Evolutionary conservation across 2,329 filamentous ascomycete genomes (phyloP), one percentile per base, ranked within the genome.

Genomic region (Zymoseptoria tritici): DNA sequence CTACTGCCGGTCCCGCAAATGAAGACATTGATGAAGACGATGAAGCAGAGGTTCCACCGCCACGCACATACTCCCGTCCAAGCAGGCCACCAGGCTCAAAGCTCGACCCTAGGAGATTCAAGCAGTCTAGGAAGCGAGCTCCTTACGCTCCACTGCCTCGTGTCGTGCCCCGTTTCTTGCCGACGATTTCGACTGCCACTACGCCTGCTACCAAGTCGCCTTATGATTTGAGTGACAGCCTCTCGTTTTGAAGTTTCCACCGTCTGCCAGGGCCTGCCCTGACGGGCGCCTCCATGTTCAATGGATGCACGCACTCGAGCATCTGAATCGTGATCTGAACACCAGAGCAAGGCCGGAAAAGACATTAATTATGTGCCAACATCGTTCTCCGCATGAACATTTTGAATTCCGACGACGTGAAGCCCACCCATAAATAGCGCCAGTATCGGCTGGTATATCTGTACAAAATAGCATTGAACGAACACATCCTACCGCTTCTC

Each of bases 11-110:
- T 46, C 56, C 31, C 4, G 55, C 60, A 5, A 19, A 29, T 7
- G 61, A 60, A 20, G 56, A 58, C n/a, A 56, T 60, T 26, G 57
- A 60, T 26, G 57, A 60, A 4, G 55, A 61, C 13, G 50, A 56
- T 5, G 29, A 56, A 13, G 22, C 50, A 21, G 7, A 46, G 2
- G 36, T 46, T n/a, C 36, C 11, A 16, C 36, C 13, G 36, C 36
- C 36, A 46, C 36, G 36, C 5, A 21, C 26, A 26, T 49, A 52
- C 5, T 16, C 49, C 26, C 26, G 26, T 51, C 46, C 22, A 26
- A n/a, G 29, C 21, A 36, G 53, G 16, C 16, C 31, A 54, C 26
- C 13, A 1, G 26, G 31, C 21, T 31, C 53, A 5, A 36, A 20
- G 24, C 26, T 54, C n/a, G 21, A 54, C 19, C 53, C 53, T n/a